These are phyloP conservation scores for Leccinum barrowsii DNA, from an alignment of 768 basidiomycete species.

Conservation along the genomic window DNA sequence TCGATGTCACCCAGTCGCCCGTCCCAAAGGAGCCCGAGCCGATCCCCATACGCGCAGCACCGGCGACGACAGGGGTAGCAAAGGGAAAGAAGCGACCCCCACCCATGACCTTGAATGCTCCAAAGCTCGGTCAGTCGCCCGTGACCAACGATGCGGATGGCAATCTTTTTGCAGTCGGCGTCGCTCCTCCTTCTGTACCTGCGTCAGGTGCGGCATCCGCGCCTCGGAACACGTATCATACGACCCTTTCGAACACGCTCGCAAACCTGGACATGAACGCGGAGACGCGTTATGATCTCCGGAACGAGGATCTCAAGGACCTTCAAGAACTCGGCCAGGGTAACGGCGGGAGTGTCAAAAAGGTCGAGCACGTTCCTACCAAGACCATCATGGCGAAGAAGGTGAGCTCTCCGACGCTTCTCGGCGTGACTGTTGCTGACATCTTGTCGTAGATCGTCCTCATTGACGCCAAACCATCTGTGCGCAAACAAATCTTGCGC, in stretches of 20 bases:
- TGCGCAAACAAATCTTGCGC: conserved; percentile 95
- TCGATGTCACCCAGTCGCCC: conserved; percentile 51
- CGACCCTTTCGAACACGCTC: conserved; percentile 75
- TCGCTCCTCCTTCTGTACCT: conserved; percentile 49
- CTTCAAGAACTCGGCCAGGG: conserved; percentile 90
- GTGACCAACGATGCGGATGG: conserved; percentile 33
- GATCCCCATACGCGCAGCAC: conserved; percentile 47
- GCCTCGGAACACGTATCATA: conserved; percentile 71
- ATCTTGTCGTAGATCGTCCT: conserved; percentile 71
- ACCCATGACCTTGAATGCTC: conserved; percentile 77
- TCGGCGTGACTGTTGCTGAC: background rate
- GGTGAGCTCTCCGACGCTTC: conserved; percentile 44
- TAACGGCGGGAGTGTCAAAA: conserved; percentile 96
- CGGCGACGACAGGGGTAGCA: conserved; percentile 32
- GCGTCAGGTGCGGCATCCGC: conserved; percentile 49
- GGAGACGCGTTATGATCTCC: conserved; percentile 80
- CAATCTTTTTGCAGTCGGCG: conserved; percentile 46
- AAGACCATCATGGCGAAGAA: conserved; percentile 98
- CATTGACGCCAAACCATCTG: conserved; percentile 94
- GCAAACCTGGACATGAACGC: conserved; percentile 84
- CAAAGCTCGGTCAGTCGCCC: conserved; percentile 49
- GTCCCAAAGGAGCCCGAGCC: conserved; percentile 40
- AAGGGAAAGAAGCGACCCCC: conserved; percentile 72
- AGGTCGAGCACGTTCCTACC: conserved; percentile 89
- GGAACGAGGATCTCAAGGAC: conserved; percentile 88